Evolutionary conservation across 495 filamentous ascomycete species (phyloP), one percentile per base, ranked within the genome.

Genomic region (Copromyces sp.): DNA sequence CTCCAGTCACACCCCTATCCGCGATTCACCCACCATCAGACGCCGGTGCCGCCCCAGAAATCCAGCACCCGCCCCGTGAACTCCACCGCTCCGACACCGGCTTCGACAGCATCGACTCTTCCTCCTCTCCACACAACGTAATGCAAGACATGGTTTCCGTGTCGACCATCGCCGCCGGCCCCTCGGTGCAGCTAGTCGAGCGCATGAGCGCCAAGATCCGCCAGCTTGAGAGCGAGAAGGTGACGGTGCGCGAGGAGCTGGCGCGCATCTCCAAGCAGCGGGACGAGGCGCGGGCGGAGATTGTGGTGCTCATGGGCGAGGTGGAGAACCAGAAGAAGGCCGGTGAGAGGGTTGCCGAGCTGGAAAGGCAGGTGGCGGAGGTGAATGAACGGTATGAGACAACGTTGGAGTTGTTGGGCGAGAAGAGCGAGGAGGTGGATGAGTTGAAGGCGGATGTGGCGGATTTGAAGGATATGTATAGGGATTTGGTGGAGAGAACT

Each of bases 161-260:
- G 20, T 95, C 93, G 3, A 97, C 95, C 8, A 89, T 92, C 24
- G 94, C 89, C 7, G 93, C 95, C 0, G 95, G 95, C 0, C 95
- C 95, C 4, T 95, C 92, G 4, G 95, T 99, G 3, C 95, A 98
- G 80, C 87, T 99, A 0, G 94, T 99, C 6, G 95, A 98, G 81
- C 91, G 96, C 61, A 97, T 99, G 95, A 93, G 90, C 74, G 92
- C 94, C 42, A 91, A 94, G 2, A 93, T 99, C 32, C 91, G 95
- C 38, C 88, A 95, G 4, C 84, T 99, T 0, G 96, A 98, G 78
- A 93, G 90, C 73, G 96, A 98, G 77, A 95, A 95, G 76, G 91
- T 94, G 20, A 91, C 90, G 5, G 88, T 88, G 32, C 91, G 91
- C 78, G 95, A 98, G 75, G 96, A 98, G 78, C 84, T 98, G 69